Evolutionary conservation across 768 basidiomycete genomes (phyloP), one percentile per base, ranked within the genome.

Genomic region (Psilocybe cubensis): DNA sequence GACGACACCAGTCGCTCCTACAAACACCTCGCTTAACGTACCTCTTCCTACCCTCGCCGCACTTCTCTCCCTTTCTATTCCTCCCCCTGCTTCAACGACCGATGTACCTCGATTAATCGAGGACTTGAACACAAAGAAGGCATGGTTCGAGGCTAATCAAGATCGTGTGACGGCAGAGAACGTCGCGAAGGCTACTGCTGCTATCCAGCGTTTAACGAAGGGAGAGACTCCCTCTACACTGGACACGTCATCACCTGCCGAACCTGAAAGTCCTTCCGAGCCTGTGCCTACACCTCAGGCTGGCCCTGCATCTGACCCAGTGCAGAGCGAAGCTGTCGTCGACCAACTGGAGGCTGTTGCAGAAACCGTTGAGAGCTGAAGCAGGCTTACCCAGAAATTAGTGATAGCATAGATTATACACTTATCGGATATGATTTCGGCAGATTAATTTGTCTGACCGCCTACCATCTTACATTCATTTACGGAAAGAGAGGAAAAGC

Each of bases 91-190:
- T 17, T 88, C 88, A 10, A 72, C 81, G 40, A 76, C 80, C 4
- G 96, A 99, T 61, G 82, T 95, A 29, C 82, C 87, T 52, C 90
- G 93, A 52, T 85, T 94, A 45, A 79, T 98, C 55, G 91, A 92
- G 67, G 92, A 97, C 70, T 81, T 99, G 56, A 90, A 90, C 73
- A 92, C 85, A 49, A 99, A 98, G 83, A 95, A 95, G 77, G 81
- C 87, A 21, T 98, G 95, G 94, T 97, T 86, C 67, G 87, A 90
- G 70, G 96, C 92, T 28, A 98, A 98, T 75, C 94, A 96, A 73
- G 84, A 83, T 24, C 85, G 85, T 21, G 84, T 83, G 60, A 94
- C 92, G 2, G 82, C 84, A 4, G 91, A 92, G 67, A 91, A 92
- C 63, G 76, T 94, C 49, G 84, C 86, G 35, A 90, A 90, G 74